Evolutionary conservation across 2,329 filamentous ascomycete species (phyloP).

Genomic region (Aspergillus aculeatus): DNA sequence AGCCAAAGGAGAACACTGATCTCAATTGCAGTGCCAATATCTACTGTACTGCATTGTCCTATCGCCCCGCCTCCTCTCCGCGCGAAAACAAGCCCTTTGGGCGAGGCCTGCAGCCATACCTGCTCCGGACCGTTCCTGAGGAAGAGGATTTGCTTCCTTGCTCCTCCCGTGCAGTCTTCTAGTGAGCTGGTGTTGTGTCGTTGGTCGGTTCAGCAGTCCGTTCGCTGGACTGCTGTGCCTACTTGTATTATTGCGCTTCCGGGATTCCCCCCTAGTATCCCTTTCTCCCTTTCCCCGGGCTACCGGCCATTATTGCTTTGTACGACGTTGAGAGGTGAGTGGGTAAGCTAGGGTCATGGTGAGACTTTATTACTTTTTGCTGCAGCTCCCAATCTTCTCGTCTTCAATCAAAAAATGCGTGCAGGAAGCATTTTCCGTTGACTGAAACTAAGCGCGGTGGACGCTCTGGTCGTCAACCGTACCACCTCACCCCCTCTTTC

Average conservation of each 20-base stretch:
- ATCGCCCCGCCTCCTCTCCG: conserved; percentile 4
- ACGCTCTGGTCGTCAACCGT: background rate
- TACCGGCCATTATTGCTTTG: background rate
- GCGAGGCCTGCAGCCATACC: conserved; percentile 14
- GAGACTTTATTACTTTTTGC: background rate
- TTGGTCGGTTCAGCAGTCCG: conserved; percentile 1
- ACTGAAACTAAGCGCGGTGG: conserved; percentile 1
- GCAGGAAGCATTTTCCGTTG: conserved; percentile 15
- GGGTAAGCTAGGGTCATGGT: background rate
- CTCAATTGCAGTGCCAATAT: background rate
- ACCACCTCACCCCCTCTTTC: background rate
- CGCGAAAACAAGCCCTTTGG: conserved; percentile 6
- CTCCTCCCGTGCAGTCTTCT: conserved; percentile 6
- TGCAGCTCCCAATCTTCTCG: background rate
- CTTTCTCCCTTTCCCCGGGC: background rate
- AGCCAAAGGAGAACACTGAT: conserved; percentile 2
- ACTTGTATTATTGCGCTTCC: background rate
- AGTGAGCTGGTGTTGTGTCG: conserved; percentile 1
- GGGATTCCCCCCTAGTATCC: conserved; percentile 2
- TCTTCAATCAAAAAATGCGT: background rate
- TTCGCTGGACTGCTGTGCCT: background rate
- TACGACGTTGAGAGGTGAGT: conserved; percentile 1
- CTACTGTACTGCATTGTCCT: background rate
- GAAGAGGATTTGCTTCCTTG: conserved; percentile 15
- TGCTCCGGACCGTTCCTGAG: conserved; percentile 16